Percentiles rank a stretch among this genome's conserved stretches.
These are phyloP conservation scores for Phytophthora fragariae DNA, from an alignment of 352 stramenopile species.

Conservation along the genomic window DNA sequence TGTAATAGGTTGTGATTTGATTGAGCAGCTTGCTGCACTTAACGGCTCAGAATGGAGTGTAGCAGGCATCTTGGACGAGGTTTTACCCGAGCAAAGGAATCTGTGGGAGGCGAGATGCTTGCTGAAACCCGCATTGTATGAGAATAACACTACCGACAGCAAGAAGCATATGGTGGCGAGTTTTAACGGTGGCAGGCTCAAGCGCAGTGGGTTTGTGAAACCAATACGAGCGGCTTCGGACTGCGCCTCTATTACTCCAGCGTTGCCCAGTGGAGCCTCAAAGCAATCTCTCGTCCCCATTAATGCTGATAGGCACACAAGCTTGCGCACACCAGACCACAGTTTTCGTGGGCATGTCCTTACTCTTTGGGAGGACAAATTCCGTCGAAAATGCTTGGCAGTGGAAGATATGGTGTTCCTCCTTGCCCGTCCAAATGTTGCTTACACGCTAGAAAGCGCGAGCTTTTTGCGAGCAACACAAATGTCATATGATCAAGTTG, in stretches of 20 bases:
- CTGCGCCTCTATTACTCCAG: neutral
- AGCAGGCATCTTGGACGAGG: constrained; percentile 42
- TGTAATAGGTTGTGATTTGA: constrained; percentile 18
- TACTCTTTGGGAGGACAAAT: constrained; percentile 72
- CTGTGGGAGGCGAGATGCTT: constrained; percentile 33
- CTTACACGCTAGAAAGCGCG: constrained; percentile 50
- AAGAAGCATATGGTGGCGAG: constrained; percentile 2
- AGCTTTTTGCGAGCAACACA: constrained; percentile 43
- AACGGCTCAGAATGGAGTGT: constrained; percentile 36
- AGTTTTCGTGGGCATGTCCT: constrained; percentile 26
- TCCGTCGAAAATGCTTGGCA: constrained; percentile 41
- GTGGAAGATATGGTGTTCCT: constrained; percentile 58
- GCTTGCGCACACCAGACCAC: neutral
- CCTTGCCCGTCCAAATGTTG: constrained; percentile 48
- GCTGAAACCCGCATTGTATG: constrained; percentile 8
- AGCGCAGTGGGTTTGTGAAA: constrained; percentile 5
- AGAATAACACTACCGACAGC: neutral
- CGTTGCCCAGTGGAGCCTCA: neutral
- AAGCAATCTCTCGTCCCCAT: constrained; percentile 1
- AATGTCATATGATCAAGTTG: constrained; percentile 55
- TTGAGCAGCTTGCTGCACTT: constrained; percentile 33
- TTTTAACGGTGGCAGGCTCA: neutral
- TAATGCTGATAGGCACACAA: neutral
- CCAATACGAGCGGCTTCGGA: constrained; percentile 11
- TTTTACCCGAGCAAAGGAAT: constrained; percentile 43